Base-by-base conservation (phyloP, 768 basidiomycete species). In the Termitomyces sp. region DNA sequence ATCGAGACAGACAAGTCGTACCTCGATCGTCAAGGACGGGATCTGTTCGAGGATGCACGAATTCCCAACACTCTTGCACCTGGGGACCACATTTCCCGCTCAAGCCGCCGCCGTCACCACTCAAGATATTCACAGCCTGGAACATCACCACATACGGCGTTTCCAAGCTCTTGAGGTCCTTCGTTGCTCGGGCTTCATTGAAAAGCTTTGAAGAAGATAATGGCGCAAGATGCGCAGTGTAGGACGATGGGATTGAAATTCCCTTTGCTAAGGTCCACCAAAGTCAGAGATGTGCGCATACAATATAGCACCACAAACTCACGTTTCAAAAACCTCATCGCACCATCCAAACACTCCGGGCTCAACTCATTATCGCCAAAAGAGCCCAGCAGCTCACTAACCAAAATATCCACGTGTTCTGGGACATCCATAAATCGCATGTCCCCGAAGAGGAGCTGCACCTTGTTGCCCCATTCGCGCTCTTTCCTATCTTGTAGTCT, bases 91-190 rank as follows among this genome's bases (percentile, higher is more conserved):
- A 94, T 46, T 83, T 79, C 18, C 84, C 85, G 64, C 79, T 76
- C 36, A 77, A 64, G 42, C 83, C 81, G 30, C 82, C 82, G 45
- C 88, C 83, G 49, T 90, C 78, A 8, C 87, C 94, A 57, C 91
- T 93, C 42, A 99, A 79, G 58, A 95, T 81, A 62, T 94, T 95
- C 60, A 93, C 90, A 9, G 93, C 91, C 67, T 93, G 88, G 71
- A 99, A 93, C 95, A 98, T 96, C 60, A 98, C 97, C 18, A 99
- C 97, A 65, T 98, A 98, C 0, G 97, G 96, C 33, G 95, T 98
- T 74, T 99, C 97, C 57, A 90, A 70, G 26, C 85, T 82, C 70
- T 91, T 92, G 34, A 83, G 74, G 61, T 83, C 86, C 66, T 83
- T 89, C 53, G 76, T 70, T 0, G 82, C 75, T 56, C 84, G 77